A percentile compares a stretch with the other conserved stretches of the same genome.
Conservation (phyloP, 208 protist species). For the Eutreptiella sp. region DNA sequence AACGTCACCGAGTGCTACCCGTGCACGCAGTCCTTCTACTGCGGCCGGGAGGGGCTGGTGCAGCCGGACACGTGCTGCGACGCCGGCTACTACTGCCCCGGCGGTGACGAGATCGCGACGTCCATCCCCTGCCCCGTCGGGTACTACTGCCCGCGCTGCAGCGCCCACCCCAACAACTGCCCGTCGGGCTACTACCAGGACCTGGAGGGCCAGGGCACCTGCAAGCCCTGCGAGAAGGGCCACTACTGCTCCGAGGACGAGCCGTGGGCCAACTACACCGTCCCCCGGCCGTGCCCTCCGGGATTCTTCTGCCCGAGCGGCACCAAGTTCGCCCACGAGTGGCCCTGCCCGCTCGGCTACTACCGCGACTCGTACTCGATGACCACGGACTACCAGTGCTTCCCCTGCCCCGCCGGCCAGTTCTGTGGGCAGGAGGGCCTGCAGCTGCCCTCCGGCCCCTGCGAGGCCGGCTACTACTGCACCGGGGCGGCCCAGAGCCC, state of each 20-base stretch:
- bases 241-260: slow-evolving; percentile 27
- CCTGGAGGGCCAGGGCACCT: slow-evolving; percentile 10
- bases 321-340: slow-evolving; percentile 27
- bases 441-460: slow-evolving; percentile 26
- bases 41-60: slow-evolving; percentile 18
- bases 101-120: background rate
- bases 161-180: slow-evolving; percentile 17
- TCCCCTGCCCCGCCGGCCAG: slow-evolving; percentile 19
- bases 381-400: slow-evolving; percentile 17
- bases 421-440: slow-evolving; percentile 11
- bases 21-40: slow-evolving; percentile 1
- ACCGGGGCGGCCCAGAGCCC: slow-evolving; percentile 6
- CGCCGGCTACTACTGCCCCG: background rate
- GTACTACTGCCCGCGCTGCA: slow-evolving; percentile 24
- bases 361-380: slow-evolving; percentile 15
- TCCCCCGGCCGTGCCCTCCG: slow-evolving; percentile 18
- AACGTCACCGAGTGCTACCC: background rate
- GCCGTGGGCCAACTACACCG: background rate
- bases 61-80: slow-evolving; percentile 8
- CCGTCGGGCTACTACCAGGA: slow-evolving; percentile 34
- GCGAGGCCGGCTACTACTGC: slow-evolving; percentile 37
- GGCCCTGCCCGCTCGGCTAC: slow-evolving; percentile 35
- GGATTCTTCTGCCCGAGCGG: slow-evolving; percentile 39
- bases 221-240: slow-evolving; percentile 36
- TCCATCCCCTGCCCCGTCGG: slow-evolving; percentile 20